phyloP scores from a whole-genome alignment of 108 stramenopile species.

The Heterococcus sp. region DNA sequence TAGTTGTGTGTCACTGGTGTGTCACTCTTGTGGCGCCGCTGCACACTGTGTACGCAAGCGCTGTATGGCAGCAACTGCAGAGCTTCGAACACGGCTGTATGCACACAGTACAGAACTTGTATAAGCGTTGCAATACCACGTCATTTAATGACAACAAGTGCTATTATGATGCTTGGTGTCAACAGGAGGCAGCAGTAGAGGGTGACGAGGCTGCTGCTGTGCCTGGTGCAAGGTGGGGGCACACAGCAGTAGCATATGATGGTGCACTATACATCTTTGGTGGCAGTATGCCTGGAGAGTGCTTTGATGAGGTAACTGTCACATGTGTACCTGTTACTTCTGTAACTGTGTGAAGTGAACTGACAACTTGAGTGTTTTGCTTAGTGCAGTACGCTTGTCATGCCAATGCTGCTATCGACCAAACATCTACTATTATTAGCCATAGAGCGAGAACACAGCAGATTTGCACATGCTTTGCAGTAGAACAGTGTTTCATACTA shows the following conservation, averaged over 20 bases:
- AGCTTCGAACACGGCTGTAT: neutral
- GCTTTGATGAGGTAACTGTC: constrained; percentile 10
- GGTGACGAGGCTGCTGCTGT: neutral
- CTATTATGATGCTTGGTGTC: neutral
- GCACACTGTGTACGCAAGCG: neutral
- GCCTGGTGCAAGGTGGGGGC: constrained; percentile 17
- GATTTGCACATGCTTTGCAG: too few relatives aligned
- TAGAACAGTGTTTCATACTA: too few relatives aligned
- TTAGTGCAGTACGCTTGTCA: too few relatives aligned
- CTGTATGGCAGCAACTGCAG: neutral
- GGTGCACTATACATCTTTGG: constrained; percentile 18
- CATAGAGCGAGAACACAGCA: too few relatives aligned
- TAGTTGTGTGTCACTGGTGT: too few relatives aligned
- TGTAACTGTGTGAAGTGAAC: too few relatives aligned
- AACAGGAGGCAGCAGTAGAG: neutral
- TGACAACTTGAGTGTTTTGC: too few relatives aligned
- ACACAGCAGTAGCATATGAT: constrained; percentile 7
- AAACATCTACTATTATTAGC: too few relatives aligned
- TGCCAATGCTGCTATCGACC: too few relatives aligned
- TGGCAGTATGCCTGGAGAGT: constrained; percentile 19
- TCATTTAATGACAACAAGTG: neutral
- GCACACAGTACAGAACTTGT: neutral
- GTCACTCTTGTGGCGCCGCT: too few relatives aligned
- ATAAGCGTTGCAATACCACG: neutral
- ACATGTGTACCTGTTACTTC: too few relatives aligned